Percentiles rank a stretch among this genome's conserved stretches.
These are phyloP conservation scores for Hebeloma cylindrosporum DNA, from an alignment of 768 basidiomycete genomes.

Conservation along the genomic window DNA sequence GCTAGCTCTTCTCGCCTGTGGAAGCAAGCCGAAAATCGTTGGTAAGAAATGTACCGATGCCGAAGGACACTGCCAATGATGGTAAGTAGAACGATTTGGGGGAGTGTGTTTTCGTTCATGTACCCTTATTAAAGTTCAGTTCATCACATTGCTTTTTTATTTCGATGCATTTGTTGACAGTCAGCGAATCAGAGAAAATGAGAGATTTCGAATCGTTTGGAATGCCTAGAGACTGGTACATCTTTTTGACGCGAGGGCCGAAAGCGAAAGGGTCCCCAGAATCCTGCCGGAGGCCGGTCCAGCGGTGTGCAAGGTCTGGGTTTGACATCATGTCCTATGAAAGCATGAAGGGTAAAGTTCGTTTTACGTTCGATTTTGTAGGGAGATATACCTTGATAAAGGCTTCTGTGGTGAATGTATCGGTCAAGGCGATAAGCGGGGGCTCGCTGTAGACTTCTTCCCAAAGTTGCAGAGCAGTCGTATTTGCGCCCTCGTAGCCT, in stretches of 20 bases:
- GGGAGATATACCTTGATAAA: conserved; percentile 69
- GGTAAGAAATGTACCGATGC: conserved; percentile 90
- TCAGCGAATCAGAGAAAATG: conserved; percentile 83
- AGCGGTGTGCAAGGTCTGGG: conserved; percentile 61
- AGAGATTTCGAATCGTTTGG: conserved; percentile 65
- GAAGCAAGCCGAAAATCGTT: conserved; percentile 74
- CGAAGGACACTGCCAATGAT: conserved; percentile 67
- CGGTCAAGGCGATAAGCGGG: conserved; percentile 78
- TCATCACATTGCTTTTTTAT: conserved; percentile 73
- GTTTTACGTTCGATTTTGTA: background rate
- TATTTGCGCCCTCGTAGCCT: conserved; percentile 80
- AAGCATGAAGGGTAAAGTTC: conserved; percentile 2
- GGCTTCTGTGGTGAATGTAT: conserved; percentile 87
- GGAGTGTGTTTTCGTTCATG: too few relatives aligned
- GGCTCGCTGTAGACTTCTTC: conserved; percentile 64
- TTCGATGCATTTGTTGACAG: conserved; percentile 65
- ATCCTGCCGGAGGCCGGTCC: conserved; percentile 89
- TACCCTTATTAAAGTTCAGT: conserved; percentile 66
- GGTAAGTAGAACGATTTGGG: conserved; percentile 1
- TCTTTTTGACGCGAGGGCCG: conserved; percentile 66
- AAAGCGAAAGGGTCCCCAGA: conserved; percentile 89
- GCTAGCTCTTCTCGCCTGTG: conserved; percentile 65
- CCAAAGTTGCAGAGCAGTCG: conserved; percentile 80
- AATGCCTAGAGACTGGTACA: conserved; percentile 72
- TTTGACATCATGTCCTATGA: conserved; percentile 57